Evolutionary conservation across 306 rosid species (phyloP), one percentile per base, ranked within the genome.

Genomic region (Castanea mollissima): DNA sequence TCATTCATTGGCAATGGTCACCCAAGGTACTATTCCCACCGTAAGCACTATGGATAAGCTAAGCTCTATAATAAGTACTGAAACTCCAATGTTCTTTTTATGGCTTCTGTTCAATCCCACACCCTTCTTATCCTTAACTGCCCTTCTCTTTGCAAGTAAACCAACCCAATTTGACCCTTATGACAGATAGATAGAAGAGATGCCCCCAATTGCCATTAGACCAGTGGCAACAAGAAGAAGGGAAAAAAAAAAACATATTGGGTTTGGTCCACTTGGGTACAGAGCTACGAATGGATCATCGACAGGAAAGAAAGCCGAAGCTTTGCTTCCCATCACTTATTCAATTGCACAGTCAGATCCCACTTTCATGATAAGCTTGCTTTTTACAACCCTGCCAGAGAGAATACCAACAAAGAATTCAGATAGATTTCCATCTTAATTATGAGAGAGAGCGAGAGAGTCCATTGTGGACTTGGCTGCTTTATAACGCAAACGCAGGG

Each of bases 271-370:
- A 88, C 80, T 84, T 32, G 74, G 74, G 34, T 74, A 49, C 74
- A 56, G 9, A 68, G 72, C 59, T 78, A 76, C 78, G 76, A 67
- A 79, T 62, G 89, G 86, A 72, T 82, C 60, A 72, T 82, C 60
- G 90, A 86, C 74, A 86, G 55, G 83, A 78, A 84, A 67, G 83
- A 81, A 81, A 81, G 85, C 65, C 80, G 49, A 74, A 70, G 76
- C 84, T 82, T 83, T 89, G 86, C 59, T 82, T 81, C 86, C 75
- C 80, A 82, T 82, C 86, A 84, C 92, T 87, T 19, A 44, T 76
- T 82, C 87, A 80, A 67, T 83, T 76, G 92, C 89, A 86, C 81
- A 85, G 94, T 93, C 97, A 88, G 85, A 88, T 89, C 87, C 91
- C 92, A 89, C 92, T 83, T 80, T 19, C 86, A 72, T 79, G 85